These are phyloP conservation scores for Xylariaceae sp. DNA, from an alignment of 2,329 filamentous ascomycete genomes.

Conservation along the genomic window DNA sequence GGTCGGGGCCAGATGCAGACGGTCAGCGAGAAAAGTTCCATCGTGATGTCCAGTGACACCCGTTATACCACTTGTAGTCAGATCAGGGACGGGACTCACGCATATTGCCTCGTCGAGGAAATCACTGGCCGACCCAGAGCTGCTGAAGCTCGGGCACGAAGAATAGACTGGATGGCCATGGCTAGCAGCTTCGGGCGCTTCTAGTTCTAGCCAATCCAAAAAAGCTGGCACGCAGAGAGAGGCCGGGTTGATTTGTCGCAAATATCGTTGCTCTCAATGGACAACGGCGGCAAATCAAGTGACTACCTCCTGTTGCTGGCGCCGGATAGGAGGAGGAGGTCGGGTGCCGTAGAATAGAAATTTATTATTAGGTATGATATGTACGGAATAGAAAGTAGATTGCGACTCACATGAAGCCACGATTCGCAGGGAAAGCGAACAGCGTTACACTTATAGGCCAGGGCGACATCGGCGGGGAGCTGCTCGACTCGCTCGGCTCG, in stretches of 20 bases:
- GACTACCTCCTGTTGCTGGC: too few relatives aligned
- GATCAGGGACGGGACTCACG: slow-evolving; percentile 21
- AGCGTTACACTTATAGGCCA: slow-evolving; percentile 7
- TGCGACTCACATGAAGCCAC: not conserved
- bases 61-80: too few relatives aligned
- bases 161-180: slow-evolving; percentile 31
- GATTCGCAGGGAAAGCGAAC: not conserved
- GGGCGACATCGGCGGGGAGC: slow-evolving; percentile 22
- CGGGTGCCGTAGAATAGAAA: too few relatives aligned
- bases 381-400: too few relatives aligned
- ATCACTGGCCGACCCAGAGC: slow-evolving; percentile 28
- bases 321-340: not conserved
- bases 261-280: slow-evolving; percentile 6
- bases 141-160: slow-evolving; percentile 29
- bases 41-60: not conserved
- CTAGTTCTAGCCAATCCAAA: slow-evolving; percentile 3
- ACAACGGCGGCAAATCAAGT: slow-evolving; percentile 5
- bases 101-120: slow-evolving; percentile 26
- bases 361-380: too few relatives aligned
- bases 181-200: slow-evolving; percentile 5
- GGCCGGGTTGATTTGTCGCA: not conserved
- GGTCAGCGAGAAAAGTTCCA: slow-evolving; percentile 8
- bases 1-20: not conserved
- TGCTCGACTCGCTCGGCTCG: slow-evolving; percentile 1
- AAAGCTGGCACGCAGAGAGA: slow-evolving; percentile 6